A percentile compares a stretch with the other conserved stretches of the same genome.
These are phyloP conservation scores for Phialophora macrospora DNA, from an alignment of 2,329 filamentous ascomycete genomes.

Conservation along the genomic window DNA sequence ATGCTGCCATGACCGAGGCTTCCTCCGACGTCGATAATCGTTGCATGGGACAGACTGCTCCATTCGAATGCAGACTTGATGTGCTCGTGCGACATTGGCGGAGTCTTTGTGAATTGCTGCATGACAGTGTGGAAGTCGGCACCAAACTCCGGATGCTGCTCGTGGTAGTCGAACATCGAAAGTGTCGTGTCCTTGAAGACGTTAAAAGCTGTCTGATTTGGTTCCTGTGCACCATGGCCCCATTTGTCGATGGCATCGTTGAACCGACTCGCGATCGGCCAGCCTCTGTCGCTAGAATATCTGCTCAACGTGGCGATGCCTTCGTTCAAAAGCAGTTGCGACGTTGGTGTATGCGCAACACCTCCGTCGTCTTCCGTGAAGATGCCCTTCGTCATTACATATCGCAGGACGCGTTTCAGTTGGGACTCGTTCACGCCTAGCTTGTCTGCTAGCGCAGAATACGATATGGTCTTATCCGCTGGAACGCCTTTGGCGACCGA, in stretches of 20 bases:
- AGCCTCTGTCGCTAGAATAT: constrained; percentile 20
- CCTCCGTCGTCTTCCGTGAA: constrained; percentile 20
- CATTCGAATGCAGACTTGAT: constrained; percentile 19
- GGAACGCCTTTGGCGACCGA: constrained; percentile 1
- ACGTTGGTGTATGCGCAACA: constrained; percentile 21
- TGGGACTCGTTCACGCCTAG: constrained; percentile 15
- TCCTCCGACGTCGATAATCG: constrained; percentile 26
- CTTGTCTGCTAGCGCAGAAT: not conserved
- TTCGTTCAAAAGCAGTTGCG: constrained; percentile 11
- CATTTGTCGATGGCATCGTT: constrained; percentile 40
- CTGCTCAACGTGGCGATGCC: constrained; percentile 21
- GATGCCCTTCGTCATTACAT: constrained; percentile 24
- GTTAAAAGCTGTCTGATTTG: constrained; percentile 41
- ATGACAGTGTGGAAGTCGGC: constrained; percentile 22
- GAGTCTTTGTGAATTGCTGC: constrained; percentile 23
- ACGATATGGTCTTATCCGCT: not conserved
- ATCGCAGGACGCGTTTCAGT: constrained; percentile 20
- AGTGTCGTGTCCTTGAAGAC: constrained; percentile 41
- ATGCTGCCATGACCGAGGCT: constrained; percentile 30
- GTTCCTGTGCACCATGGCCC: constrained; percentile 28
- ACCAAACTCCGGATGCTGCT: constrained; percentile 28
- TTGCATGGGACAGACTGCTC: constrained; percentile 9
- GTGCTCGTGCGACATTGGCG: constrained; percentile 18
- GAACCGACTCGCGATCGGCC: constrained; percentile 33
- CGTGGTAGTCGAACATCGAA: constrained; percentile 45